These are phyloP conservation scores for Euphorbia schlechtendalii DNA, from an alignment of 441 rosid genomes.

Conservation along the genomic window DNA sequence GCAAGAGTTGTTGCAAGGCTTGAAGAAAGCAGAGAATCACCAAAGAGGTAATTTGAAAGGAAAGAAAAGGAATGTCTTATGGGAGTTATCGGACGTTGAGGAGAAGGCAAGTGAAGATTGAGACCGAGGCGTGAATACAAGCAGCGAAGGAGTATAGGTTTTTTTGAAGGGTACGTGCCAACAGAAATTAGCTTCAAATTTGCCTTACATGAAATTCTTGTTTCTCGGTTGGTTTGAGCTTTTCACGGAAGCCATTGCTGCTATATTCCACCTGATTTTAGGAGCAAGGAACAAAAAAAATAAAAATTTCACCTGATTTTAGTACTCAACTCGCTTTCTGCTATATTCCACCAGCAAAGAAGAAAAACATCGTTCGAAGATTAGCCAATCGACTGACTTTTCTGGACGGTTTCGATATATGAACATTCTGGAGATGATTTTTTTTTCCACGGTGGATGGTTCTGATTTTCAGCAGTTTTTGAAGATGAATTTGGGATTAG, in stretches of 20 bases:
- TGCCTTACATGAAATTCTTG: conserved; percentile 83
- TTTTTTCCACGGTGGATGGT: too few relatives aligned
- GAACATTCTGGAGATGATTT: too few relatives aligned
- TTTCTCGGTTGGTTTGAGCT: conserved; percentile 98
- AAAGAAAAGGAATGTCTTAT: conserved; percentile 32
- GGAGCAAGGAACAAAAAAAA: conserved; percentile 63
- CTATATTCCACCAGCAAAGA: too few relatives aligned
- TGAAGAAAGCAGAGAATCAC: conserved; percentile 47
- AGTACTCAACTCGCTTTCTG: too few relatives aligned
- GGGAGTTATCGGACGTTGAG: conserved; percentile 42
- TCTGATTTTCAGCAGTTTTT: too few relatives aligned
- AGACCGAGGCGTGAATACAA: conserved; percentile 89
- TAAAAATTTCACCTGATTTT: too few relatives aligned
- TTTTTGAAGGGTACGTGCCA: conserved; percentile 84
- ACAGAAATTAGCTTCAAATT: conserved; percentile 80
- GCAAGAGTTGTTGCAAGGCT: conserved; percentile 49
- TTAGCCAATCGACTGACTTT: too few relatives aligned
- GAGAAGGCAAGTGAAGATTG: conserved; percentile 79
- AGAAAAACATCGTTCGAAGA: too few relatives aligned
- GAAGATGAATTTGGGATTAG: too few relatives aligned
- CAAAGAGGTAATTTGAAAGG: conserved; percentile 22
- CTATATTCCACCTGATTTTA: too few relatives aligned
- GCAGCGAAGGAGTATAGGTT: conserved; percentile 85
- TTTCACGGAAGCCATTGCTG: conserved; percentile 56
- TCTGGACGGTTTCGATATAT: too few relatives aligned